These are phyloP conservation scores for Neurospora africana DNA, from an alignment of 495 filamentous ascomycete species.

Conservation along the genomic window DNA sequence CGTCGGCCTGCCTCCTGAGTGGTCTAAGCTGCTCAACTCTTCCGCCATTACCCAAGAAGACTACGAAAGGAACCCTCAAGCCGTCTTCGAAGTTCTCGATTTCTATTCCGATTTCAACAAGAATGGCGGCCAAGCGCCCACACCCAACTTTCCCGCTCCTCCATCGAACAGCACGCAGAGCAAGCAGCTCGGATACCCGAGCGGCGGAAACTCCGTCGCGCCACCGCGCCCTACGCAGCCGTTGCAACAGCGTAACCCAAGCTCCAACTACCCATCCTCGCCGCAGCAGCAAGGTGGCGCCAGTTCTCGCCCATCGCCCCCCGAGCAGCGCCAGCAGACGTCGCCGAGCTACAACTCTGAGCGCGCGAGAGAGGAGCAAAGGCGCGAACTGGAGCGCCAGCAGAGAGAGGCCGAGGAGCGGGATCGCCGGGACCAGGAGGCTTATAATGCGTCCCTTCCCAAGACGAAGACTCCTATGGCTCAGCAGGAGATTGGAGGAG, in stretches of 20 bases:
- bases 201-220: conserved; percentile 55
- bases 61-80: conserved; percentile 95
- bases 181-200: conserved; percentile 55
- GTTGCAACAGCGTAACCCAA: conserved; percentile 31
- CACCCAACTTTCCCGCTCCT: conserved; percentile 56
- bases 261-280: conserved; percentile 26
- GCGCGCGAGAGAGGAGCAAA: conserved; percentile 44
- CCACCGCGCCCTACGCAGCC: conserved; percentile 62
- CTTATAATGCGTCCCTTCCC: conserved; percentile 78
- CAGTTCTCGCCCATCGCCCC: conserved; percentile 28
- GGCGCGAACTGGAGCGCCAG: conserved; percentile 34
- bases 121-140: conserved; percentile 68
- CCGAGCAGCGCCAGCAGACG: conserved; percentile 36
- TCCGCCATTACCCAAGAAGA: conserved; percentile 97
- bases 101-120: conserved; percentile 96
- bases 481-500: conserved; percentile 70
- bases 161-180: conserved; percentile 45
- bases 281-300: conserved; percentile 16
- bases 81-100: conserved; percentile 91
- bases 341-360: conserved; percentile 40
- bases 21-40: conserved; percentile 88
- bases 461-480: conserved; percentile 63
- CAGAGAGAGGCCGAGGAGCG: conserved; percentile 57
- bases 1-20: conserved; percentile 85
- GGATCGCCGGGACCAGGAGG: conserved; percentile 62